A percentile compares a stretch with the other conserved stretches of the same genome.
These are phyloP conservation scores for Arthrobotrys sphaeroides DNA, from an alignment of 2,329 filamentous ascomycete species.

Conservation along the genomic window DNA sequence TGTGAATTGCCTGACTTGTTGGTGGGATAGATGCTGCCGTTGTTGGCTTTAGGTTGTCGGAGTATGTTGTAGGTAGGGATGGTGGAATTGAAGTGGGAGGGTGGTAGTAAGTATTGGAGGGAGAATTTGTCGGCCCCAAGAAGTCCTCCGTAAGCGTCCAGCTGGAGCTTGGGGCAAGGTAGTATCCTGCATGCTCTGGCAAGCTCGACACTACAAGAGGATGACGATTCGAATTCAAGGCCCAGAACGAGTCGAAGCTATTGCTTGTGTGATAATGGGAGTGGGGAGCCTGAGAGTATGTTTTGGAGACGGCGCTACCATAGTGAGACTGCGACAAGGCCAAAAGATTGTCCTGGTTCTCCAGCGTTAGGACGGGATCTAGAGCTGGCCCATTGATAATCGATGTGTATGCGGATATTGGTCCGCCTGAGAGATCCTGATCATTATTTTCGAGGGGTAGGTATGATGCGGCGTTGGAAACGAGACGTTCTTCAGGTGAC, in stretches of 20 bases:
- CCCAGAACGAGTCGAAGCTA: constrained; percentile 42
- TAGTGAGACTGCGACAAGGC: constrained; percentile 24
- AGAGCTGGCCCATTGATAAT: constrained; percentile 32
- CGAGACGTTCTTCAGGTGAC: constrained; percentile 33
- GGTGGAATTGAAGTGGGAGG: constrained; percentile 34
- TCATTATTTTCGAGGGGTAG: constrained; percentile 17
- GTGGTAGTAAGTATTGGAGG: constrained; percentile 33
- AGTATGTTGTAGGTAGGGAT: constrained; percentile 25
- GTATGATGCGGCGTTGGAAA: constrained; percentile 11
- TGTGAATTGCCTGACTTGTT: constrained; percentile 8
- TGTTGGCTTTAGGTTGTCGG: constrained; percentile 29
- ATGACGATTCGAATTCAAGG: constrained; percentile 16
- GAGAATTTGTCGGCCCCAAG: constrained; percentile 29
- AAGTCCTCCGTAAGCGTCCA: constrained; percentile 41
- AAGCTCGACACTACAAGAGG: constrained; percentile 35
- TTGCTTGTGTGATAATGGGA: constrained; percentile 16
- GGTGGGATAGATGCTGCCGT: constrained; percentile 11
- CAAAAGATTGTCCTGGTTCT: constrained; percentile 47
- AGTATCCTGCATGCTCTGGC: constrained; percentile 36
- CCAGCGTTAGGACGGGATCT: constrained; percentile 42
- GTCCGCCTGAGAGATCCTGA: constrained; percentile 18
- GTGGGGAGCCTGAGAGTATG: constrained; percentile 28
- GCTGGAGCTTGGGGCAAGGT: constrained; percentile 28
- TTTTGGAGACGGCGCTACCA: constrained; percentile 4
- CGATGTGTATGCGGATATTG: constrained; percentile 38